Base-by-base conservation (phyloP, 2,329 filamentous ascomycete genomes). In the Sporothrix mexicana region DNA sequence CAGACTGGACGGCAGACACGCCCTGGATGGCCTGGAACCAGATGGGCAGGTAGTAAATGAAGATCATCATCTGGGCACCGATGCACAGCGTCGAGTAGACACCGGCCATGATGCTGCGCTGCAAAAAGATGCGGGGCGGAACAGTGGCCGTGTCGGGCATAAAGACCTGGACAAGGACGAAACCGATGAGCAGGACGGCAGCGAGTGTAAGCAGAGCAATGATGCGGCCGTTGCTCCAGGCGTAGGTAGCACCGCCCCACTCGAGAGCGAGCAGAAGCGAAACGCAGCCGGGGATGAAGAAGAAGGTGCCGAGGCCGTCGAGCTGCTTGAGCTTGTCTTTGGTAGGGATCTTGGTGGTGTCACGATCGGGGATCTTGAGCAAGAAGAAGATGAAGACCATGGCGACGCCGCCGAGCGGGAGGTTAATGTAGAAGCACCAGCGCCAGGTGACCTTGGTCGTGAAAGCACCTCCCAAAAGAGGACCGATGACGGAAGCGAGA, bases 11-110 rank as follows among this genome's bases (percentile, higher is more conserved):
- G 4, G 84, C 82, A 3, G 79, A 80, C 8, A 79, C 78, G 64
- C 79, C 79, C 69, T 83, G 78, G 55, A 85, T 81, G 12, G 81
- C 82, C 74, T 86, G 85, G 77, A 85, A 86, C 83, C 84, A 87
- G 73, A 76, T 72, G 69, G 76, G 72, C 3, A 77, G 59, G 62
- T 77, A 77, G 73, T 74, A 77, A 17, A 66, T 43, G 25, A 67
- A 73, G 3, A 67, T 59, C 68, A 73, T 36, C 30, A 74, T 17
- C 17, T 66, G 53, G 45, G 51, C 69, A n/a, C 70, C 69, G 9
- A 64, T 8, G 45, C 67, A 70, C 15, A 70, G 20, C 7, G 62
- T 57, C 20, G 51, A 57, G 57, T 36, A 69, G n/a, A 62, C 53
- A 25, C 49, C 69, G 25, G 69, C 73, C 25, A 67, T n/a, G 25